phyloP scores from a whole-genome alignment of 2,329 filamentous ascomycete genomes.

The Aspergillus candidus region DNA sequence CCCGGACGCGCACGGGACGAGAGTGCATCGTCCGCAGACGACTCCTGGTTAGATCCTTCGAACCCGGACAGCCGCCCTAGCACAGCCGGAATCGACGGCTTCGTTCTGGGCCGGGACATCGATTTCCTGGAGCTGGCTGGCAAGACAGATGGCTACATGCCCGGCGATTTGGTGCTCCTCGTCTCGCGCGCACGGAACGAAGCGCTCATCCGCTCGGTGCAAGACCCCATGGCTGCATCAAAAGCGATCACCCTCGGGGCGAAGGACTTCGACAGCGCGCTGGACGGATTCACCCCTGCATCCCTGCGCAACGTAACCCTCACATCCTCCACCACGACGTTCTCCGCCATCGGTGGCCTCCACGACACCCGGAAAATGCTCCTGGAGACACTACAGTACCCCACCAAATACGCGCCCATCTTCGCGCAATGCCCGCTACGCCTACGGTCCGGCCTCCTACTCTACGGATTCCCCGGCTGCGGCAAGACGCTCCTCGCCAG shows the following conservation, averaged over 20 bases:
- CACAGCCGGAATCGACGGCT: slow-evolving; percentile 52
- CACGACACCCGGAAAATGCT: slow-evolving; percentile 82
- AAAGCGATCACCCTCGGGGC: slow-evolving; percentile 60
- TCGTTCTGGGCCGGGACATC: slow-evolving; percentile 67
- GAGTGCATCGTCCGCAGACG: slow-evolving; percentile 40
- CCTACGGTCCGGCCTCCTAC: slow-evolving; percentile 82
- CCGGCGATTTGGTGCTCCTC: slow-evolving; percentile 80
- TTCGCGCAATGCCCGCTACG: slow-evolving; percentile 93
- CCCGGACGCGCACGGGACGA: slow-evolving; percentile 24
- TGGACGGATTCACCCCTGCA: slow-evolving; percentile 90
- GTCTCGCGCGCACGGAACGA: slow-evolving; percentile 85
- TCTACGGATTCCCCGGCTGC: slow-evolving; percentile 94
- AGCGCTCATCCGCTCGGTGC: slow-evolving; percentile 78
- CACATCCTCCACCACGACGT: slow-evolving; percentile 87
- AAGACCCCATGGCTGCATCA: slow-evolving; percentile 45
- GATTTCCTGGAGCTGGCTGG: slow-evolving; percentile 92
- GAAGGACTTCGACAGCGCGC: slow-evolving; percentile 73
- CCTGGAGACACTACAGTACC: slow-evolving; percentile 91
- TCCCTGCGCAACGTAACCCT: slow-evolving; percentile 91
- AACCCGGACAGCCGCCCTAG: slow-evolving; percentile 49
- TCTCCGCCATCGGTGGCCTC: slow-evolving; percentile 85
- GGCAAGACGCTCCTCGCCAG: slow-evolving; percentile 94
- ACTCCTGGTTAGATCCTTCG: slow-evolving; percentile 71
- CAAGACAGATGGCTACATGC: slow-evolving; percentile 96
- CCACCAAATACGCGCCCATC: slow-evolving; percentile 95